phyloP scores from a whole-genome alignment of 345 rosid genomes.

The Hypericum androsaemum region DNA sequence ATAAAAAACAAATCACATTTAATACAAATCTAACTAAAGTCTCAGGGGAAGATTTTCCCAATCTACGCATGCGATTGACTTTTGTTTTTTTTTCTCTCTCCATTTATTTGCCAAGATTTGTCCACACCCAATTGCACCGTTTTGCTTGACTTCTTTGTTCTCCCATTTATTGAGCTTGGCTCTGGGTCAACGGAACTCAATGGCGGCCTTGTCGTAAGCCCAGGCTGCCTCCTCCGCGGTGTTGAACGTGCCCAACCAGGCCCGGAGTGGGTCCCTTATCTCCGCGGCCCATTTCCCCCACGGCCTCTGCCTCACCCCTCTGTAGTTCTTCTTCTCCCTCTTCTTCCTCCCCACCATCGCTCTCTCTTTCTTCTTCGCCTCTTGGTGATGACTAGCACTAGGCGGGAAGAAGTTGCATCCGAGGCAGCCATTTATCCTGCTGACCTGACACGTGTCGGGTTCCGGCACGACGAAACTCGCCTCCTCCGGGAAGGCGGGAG shows the following conservation, averaged over 20 bases:
- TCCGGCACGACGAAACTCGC: constrained; percentile 7
- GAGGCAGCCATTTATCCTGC: constrained; percentile 56
- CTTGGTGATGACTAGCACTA: constrained; percentile 12
- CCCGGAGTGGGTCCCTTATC: constrained; percentile 82
- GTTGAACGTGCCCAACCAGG: constrained; percentile 90
- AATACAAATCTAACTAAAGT: no score
- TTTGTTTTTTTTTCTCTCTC: no score
- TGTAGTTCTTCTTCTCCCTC: constrained; percentile 57
- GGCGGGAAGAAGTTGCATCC: constrained; percentile 78
- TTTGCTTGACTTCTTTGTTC: no score
- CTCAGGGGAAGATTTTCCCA: no score
- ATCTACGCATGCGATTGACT: no score
- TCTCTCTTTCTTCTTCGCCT: not conserved
- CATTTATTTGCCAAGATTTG: no score
- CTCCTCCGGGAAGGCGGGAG: not conserved
- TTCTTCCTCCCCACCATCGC: constrained; percentile 5
- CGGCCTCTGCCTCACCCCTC: constrained; percentile 97
- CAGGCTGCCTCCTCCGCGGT: constrained; percentile 90
- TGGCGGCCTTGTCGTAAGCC: constrained; percentile 78
- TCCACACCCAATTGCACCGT: no score
- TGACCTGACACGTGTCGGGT: constrained; percentile 44
- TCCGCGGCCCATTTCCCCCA: constrained; percentile 99
- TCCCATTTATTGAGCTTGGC: constrained; percentile 45
- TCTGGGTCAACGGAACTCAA: constrained; percentile 36
- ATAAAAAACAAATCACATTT: no score